phyloP scores from a whole-genome alignment of 1,284 basidiomycete species.

The Anthracocystis panici-leucophaei region DNA sequence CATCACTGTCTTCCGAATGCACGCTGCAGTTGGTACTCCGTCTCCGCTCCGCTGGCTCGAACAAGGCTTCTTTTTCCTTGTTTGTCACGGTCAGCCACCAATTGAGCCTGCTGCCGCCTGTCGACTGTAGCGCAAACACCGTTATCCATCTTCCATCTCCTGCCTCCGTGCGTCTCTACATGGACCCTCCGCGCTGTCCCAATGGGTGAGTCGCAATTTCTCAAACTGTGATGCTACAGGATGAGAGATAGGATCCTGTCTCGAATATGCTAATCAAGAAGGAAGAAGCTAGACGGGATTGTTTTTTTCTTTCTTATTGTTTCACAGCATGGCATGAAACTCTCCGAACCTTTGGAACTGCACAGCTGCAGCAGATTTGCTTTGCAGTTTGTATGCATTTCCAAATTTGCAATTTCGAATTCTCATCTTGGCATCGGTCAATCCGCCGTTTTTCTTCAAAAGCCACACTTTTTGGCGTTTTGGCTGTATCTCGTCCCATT shows the following conservation, averaged over 20 bases:
- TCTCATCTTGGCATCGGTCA: slow-evolving; percentile 16
- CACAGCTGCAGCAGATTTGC: slow-evolving; percentile 4
- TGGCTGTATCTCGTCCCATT: not conserved
- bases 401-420: slow-evolving; percentile 16
- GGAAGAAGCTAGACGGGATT: not conserved
- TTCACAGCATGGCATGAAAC: slow-evolving; percentile 13
- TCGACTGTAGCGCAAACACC: too few species aligned
- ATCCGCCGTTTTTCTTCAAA: slow-evolving; percentile 7
- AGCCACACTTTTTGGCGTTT: not conserved
- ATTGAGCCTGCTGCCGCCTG: slow-evolving; percentile 14
- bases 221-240: too few species aligned
- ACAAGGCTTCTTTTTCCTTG: not conserved
- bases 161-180: too few species aligned
- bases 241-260: too few species aligned
- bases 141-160: too few species aligned
- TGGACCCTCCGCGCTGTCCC: too few species aligned
- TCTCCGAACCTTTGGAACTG: slow-evolving; percentile 6
- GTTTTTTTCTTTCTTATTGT: not conserved
- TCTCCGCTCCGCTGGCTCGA: slow-evolving; percentile 25
- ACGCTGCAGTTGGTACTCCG: slow-evolving; percentile 3
- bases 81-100: slow-evolving; percentile 18
- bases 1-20: slow-evolving; percentile 32
- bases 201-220: too few species aligned
- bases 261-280: too few species aligned
- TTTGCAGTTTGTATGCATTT: slow-evolving; percentile 5